Conservation (phyloP, 805 yeast genomes). For the Metschnikowia aberdeeniae region DNA sequence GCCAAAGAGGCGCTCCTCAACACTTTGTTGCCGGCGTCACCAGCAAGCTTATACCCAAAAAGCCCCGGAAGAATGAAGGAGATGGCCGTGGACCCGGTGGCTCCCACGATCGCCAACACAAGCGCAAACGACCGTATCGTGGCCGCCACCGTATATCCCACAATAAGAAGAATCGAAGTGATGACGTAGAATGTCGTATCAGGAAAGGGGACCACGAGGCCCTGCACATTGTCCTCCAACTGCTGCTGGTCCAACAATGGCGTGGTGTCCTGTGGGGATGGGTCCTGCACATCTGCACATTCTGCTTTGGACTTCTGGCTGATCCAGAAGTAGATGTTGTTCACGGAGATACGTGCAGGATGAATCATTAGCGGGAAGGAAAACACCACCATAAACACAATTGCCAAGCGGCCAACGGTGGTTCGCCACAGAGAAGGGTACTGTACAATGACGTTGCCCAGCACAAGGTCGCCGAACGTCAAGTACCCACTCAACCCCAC, state of each 20-base stretch:
- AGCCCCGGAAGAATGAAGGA: slow-evolving; percentile 76
- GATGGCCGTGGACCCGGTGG: slow-evolving; percentile 78
- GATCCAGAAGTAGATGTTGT: slow-evolving; percentile 61
- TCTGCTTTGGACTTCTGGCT: no score
- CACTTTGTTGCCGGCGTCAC: slow-evolving; percentile 28
- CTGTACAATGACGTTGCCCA: slow-evolving; percentile 76
- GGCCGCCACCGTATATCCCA: slow-evolving; percentile 55
- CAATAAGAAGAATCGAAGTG: slow-evolving; percentile 43
- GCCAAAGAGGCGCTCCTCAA: slow-evolving; percentile 39
- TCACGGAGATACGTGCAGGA: slow-evolving; percentile 80
- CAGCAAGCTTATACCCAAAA: slow-evolving; percentile 62
- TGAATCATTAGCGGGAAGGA: slow-evolving; percentile 91
- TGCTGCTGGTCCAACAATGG: slow-evolving; percentile 7
- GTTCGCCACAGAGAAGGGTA: slow-evolving; percentile 60
- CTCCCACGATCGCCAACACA: slow-evolving; percentile 71
- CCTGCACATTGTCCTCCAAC: slow-evolving; percentile 6
- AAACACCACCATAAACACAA: slow-evolving; percentile 72
- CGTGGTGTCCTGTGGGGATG: background rate
- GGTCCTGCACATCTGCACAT: background rate
- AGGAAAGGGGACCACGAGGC: slow-evolving; percentile 43
- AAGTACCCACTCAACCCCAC: slow-evolving; percentile 83
- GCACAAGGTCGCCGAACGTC: slow-evolving; percentile 62
- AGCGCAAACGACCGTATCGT: slow-evolving; percentile 61
- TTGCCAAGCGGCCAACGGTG: slow-evolving; percentile 75
- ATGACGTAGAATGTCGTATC: slow-evolving; percentile 43